Conservation (phyloP, 2,329 filamentous ascomycete genomes). For the Talaromyces pinophilus region DNA sequence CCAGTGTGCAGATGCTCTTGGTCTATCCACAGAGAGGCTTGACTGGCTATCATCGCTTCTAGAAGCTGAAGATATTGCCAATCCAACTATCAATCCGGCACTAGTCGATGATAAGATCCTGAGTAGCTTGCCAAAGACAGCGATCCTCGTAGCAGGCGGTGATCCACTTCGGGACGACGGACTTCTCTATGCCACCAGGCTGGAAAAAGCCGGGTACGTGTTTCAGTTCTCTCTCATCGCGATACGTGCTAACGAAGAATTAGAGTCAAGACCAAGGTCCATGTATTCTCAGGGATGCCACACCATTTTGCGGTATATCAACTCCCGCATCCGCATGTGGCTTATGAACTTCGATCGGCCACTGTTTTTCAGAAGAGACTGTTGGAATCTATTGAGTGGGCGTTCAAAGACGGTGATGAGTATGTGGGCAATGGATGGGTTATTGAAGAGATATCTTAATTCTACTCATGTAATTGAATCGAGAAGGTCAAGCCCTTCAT, state of each 20-base stretch:
- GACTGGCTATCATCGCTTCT: neutral
- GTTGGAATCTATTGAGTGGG: slow-evolving; percentile 10
- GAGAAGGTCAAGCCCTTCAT: too few species aligned
- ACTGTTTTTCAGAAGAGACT: neutral
- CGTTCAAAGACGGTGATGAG: neutral
- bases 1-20: slow-evolving; percentile 1
- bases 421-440: neutral
- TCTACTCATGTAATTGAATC: neutral
- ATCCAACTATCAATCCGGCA: slow-evolving; percentile 6
- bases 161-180: slow-evolving; percentile 11
- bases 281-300: slow-evolving; percentile 14
- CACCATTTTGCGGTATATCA: slow-evolving; percentile 14
- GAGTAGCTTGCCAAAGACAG: neutral
- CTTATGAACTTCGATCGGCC: slow-evolving; percentile 9
- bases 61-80: neutral
- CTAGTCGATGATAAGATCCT: neutral
- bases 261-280: slow-evolving; percentile 10
- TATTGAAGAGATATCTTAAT: neutral
- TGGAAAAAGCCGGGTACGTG: neutral
- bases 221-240: neutral
- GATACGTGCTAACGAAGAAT: neutral
- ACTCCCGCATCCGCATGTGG: slow-evolving; percentile 11
- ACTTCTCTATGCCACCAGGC: slow-evolving; percentile 11
- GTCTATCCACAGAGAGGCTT: neutral
- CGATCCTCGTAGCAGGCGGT: slow-evolving; percentile 1